Evolutionary conservation across 2,329 filamentous ascomycete genomes (phyloP).

Genomic region (Fusarium praegraminearum): DNA sequence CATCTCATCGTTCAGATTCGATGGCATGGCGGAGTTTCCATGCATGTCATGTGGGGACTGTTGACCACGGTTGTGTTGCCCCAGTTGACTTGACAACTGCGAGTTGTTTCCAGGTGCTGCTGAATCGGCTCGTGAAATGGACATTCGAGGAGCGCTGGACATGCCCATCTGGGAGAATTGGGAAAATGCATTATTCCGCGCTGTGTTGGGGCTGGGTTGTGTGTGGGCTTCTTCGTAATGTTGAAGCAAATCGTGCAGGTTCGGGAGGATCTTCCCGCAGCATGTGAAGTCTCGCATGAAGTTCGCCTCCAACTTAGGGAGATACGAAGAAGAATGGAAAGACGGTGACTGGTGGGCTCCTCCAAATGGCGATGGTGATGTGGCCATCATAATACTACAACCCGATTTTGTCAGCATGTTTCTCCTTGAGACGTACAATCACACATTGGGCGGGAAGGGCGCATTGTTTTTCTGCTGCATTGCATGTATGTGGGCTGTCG

Average conservation of each 20-base stretch:
- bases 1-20: constrained; percentile 70
- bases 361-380: constrained; percentile 77
- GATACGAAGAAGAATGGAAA: constrained; percentile 95
- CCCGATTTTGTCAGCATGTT: constrained; percentile 41
- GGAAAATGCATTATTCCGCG: constrained; percentile 57
- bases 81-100: constrained; percentile 50
- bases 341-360: constrained; percentile 86
- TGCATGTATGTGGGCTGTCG: constrained; percentile 25
- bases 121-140: constrained; percentile 50
- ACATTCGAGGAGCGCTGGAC: constrained; percentile 50
- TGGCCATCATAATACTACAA: constrained; percentile 90
- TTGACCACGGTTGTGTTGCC: constrained; percentile 52
- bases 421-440: constrained; percentile 10
- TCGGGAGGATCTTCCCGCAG: constrained; percentile 89
- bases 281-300: constrained; percentile 98
- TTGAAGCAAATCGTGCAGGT: constrained; percentile 92
- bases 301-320: constrained; percentile 95
- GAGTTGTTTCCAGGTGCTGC: constrained; percentile 48
- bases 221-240: constrained; percentile 98
- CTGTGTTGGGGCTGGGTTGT: constrained; percentile 65
- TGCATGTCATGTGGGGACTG: constrained; percentile 51
- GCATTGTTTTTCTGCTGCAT: constrained; percentile 28
- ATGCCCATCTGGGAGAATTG: constrained; percentile 55
- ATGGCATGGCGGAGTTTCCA: constrained; percentile 59
- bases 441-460: constrained; percentile 5